These are phyloP conservation scores for Ustilago nuda DNA, from an alignment of 1,284 basidiomycete species.

Conservation along the genomic window DNA sequence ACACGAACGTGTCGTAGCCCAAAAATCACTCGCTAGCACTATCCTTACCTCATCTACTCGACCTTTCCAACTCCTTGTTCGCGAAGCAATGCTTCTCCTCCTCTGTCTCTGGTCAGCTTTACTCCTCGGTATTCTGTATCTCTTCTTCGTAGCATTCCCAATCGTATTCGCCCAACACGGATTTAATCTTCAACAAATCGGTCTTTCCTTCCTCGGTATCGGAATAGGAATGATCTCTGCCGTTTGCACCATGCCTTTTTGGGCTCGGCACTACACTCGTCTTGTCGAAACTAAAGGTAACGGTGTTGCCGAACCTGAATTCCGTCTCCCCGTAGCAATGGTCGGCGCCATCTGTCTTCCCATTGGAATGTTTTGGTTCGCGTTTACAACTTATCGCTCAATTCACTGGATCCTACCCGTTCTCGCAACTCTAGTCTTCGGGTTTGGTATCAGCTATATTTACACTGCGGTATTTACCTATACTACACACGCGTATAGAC, in stretches of 20 bases:
- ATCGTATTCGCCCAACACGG: conserved; percentile 53
- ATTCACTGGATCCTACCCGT: conserved; percentile 58
- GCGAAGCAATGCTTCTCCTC: conserved; percentile 38
- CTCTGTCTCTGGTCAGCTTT: conserved; percentile 45
- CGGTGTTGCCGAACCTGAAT: conserved; percentile 55
- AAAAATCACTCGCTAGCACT: conserved; percentile 25
- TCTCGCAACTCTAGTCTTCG: conserved; percentile 44
- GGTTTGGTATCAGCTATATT: conserved; percentile 49
- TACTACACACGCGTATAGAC: conserved; percentile 45
- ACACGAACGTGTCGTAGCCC: conserved; percentile 28
- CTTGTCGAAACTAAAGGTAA: conserved; percentile 73
- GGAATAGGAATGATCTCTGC: conserved; percentile 50
- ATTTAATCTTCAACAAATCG: conserved; percentile 50
- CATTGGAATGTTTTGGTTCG: conserved; percentile 58
- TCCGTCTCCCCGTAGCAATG: conserved; percentile 53
- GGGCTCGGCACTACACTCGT: conserved; percentile 70
- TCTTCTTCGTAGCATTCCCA: conserved; percentile 59
- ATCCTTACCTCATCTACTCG: conserved; percentile 30
- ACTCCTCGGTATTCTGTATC: conserved; percentile 48
- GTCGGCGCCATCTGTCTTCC: conserved; percentile 42
- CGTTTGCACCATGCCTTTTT: conserved; percentile 71
- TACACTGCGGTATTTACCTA: conserved; percentile 50
- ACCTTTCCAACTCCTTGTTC: conserved; percentile 32
- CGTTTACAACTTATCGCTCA: conserved; percentile 50
- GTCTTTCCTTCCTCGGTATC: conserved; percentile 51